Conservation (phyloP, 1,139 yeast species). For the Suhomyces ambrosiae region DNA sequence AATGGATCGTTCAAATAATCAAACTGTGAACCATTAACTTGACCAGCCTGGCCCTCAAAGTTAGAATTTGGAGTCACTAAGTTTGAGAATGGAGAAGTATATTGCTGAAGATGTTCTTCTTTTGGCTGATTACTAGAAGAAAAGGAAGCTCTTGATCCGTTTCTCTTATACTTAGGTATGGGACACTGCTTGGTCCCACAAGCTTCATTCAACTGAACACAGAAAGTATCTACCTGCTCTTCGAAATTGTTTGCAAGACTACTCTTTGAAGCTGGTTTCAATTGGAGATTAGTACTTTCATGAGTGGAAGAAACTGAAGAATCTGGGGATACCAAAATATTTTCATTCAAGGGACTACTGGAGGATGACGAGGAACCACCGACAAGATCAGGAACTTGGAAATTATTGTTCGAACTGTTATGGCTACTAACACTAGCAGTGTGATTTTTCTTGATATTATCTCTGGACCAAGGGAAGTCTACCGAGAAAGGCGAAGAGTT, state of each 20-base stretch:
- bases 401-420: slow-evolving; percentile 12
- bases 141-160: slow-evolving; percentile 15
- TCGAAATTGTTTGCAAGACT: slow-evolving; percentile 35
- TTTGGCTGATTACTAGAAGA: slow-evolving; percentile 7
- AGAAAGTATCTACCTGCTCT: slow-evolving; percentile 61
- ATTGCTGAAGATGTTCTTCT: slow-evolving; percentile 11
- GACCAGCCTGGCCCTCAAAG: slow-evolving; percentile 1
- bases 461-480: slow-evolving; percentile 41
- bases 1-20: slow-evolving; percentile 33
- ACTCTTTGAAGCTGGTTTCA: slow-evolving; percentile 13
- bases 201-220: slow-evolving; percentile 72
- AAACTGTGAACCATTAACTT: slow-evolving; percentile 3
- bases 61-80: slow-evolving; percentile 22
- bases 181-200: slow-evolving; percentile 82
- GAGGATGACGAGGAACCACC: slow-evolving; percentile 37
- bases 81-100: slow-evolving; percentile 25
- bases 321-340: slow-evolving; percentile 40
- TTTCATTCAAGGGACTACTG: slow-evolving; percentile 45
- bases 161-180: slow-evolving; percentile 52
- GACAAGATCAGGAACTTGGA: slow-evolving; percentile 39
- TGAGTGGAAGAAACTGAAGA: slow-evolving; percentile 25
- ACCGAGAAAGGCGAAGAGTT: slow-evolving; percentile 19
- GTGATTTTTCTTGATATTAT: slow-evolving; percentile 19
- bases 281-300: slow-evolving; percentile 11
- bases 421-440: slow-evolving; percentile 10